Evolutionary conservation across 176 grass and related monocot species (phyloP).

Genomic region (Neostapfia colusana): DNA sequence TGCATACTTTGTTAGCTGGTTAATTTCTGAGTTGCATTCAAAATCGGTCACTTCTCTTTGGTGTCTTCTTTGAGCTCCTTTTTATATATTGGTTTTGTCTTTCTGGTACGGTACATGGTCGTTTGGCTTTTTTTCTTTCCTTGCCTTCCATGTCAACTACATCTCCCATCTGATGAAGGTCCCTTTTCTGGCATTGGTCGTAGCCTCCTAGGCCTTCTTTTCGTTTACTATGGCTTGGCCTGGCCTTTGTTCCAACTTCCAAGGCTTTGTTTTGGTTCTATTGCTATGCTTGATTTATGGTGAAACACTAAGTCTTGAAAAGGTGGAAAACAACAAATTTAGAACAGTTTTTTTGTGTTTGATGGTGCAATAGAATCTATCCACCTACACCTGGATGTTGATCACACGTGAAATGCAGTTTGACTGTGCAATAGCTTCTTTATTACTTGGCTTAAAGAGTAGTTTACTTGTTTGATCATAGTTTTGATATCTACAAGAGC

Average conservation of each 20-base stretch:
- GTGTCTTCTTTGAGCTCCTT: too few relatives aligned
- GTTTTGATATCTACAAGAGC: background rate
- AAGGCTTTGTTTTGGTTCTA: background rate
- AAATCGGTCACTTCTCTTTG: slow-evolving; percentile 1
- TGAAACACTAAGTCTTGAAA: slow-evolving; percentile 3
- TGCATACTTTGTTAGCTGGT: slow-evolving; percentile 33
- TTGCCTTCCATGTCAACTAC: background rate
- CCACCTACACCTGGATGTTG: slow-evolving; percentile 11
- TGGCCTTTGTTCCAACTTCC: background rate
- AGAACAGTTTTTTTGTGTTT: slow-evolving; percentile 8
- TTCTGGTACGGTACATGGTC: slow-evolving; percentile 14
- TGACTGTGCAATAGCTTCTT: background rate
- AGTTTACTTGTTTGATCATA: background rate
- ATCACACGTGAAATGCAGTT: slow-evolving; percentile 10
- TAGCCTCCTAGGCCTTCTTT: slow-evolving; percentile 3
- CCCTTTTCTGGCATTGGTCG: background rate
- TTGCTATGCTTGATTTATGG: slow-evolving; percentile 16
- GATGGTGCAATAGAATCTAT: background rate
- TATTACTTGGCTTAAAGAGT: background rate
- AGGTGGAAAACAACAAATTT: background rate
- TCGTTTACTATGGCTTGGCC: background rate
- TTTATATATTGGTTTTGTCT: background rate
- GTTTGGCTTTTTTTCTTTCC: background rate
- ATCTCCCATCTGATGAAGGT: background rate
- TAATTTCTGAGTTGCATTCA: slow-evolving; percentile 12